phyloP scores from a whole-genome alignment of 768 basidiomycete genomes.

The Panaeolus papilionaceus region DNA sequence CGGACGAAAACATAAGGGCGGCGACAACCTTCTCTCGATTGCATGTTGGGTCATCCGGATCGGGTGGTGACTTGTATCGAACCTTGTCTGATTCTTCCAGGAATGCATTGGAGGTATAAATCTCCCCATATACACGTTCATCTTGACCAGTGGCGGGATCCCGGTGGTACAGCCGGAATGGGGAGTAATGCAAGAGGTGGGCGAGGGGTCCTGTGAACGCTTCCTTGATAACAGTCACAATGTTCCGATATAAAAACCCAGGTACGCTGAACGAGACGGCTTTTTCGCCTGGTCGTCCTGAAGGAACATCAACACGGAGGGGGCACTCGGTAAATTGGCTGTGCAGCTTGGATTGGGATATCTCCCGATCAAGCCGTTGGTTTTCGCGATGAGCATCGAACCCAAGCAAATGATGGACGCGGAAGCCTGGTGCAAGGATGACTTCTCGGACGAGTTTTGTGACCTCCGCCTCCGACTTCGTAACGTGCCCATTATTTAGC shows the following conservation, averaged over 20 bases:
- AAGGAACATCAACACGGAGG: conserved; percentile 35
- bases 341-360: conserved; percentile 8
- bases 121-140: conserved; percentile 29
- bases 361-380: conserved; percentile 21
- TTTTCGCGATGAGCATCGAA: conserved; percentile 25
- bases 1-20: conserved; percentile 39
- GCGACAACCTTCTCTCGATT: conserved; percentile 29
- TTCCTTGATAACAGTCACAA: conserved; percentile 32
- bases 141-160: conserved; percentile 21
- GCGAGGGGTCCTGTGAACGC: conserved; percentile 30
- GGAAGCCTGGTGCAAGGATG: conserved; percentile 26
- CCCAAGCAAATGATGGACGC: conserved; percentile 19
- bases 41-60: conserved; percentile 24
- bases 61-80: neutral
- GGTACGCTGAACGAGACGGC: conserved; percentile 28
- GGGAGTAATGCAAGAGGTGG: conserved; percentile 33
- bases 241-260: conserved; percentile 29
- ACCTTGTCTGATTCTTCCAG: conserved; percentile 24
- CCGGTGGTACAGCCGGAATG: conserved; percentile 33
- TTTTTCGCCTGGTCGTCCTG: conserved; percentile 26
- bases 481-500: conserved; percentile 21
- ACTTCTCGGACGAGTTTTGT: conserved; percentile 28
- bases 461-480: conserved; percentile 24
- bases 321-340: conserved; percentile 21
- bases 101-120: conserved; percentile 35